These are phyloP conservation scores for Candida quercuum DNA, from an alignment of 805 yeast genomes.

Conservation along the genomic window DNA sequence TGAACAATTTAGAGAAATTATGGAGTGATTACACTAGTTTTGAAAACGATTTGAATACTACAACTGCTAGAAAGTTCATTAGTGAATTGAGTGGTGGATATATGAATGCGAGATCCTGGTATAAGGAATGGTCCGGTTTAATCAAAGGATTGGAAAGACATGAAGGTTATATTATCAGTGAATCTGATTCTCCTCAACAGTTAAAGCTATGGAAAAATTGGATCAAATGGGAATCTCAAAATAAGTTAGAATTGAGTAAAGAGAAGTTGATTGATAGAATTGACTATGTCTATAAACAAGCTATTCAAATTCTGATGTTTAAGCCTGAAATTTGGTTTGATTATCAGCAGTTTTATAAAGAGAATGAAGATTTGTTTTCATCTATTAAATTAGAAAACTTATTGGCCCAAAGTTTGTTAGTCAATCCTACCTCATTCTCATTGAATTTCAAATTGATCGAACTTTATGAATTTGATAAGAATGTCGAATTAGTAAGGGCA, in stretches of 20 bases:
- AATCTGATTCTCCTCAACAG: slow-evolving; percentile 28
- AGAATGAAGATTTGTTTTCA: slow-evolving; percentile 10
- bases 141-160: slow-evolving; percentile 46
- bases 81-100: slow-evolving; percentile 79
- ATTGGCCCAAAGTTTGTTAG: slow-evolving; percentile 46
- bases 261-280: slow-evolving; percentile 51
- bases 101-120: slow-evolving; percentile 79
- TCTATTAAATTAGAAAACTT: slow-evolving; percentile 32
- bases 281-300: slow-evolving; percentile 66
- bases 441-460: slow-evolving; percentile 67
- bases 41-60: slow-evolving; percentile 70
- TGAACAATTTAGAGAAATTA: slow-evolving; percentile 62
- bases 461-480: slow-evolving; percentile 53
- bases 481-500: slow-evolving; percentile 43
- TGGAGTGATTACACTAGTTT: slow-evolving; percentile 82
- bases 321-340: slow-evolving; percentile 78
- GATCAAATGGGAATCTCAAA: slow-evolving; percentile 74
- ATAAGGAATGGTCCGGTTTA: slow-evolving; percentile 60
- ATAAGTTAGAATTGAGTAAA: slow-evolving; percentile 57
- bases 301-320: slow-evolving; percentile 55
- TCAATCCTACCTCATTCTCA: slow-evolving; percentile 68
- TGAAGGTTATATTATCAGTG: slow-evolving; percentile 21
- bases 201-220: slow-evolving; percentile 60
- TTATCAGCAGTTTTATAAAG: slow-evolving; percentile 34
- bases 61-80: slow-evolving; percentile 79